phyloP scores from a whole-genome alignment of 768 basidiomycete genomes.

The Hydnum rufescens region DNA sequence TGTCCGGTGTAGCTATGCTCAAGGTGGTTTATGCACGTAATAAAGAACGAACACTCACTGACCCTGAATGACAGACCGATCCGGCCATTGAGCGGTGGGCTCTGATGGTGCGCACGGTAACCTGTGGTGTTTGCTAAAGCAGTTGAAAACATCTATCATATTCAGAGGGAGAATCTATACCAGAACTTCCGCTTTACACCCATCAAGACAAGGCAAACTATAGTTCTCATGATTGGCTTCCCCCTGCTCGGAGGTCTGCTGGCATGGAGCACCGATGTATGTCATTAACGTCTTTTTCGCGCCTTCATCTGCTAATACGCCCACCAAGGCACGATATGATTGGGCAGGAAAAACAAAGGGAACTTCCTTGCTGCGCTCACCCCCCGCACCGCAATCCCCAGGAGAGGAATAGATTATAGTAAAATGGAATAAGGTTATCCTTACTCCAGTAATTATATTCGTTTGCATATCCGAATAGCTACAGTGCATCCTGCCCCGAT shows the following conservation, averaged over 20 bases:
- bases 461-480: constrained; percentile 79
- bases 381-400: constrained; percentile 13
- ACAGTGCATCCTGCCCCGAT: constrained; percentile 73
- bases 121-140: too few relatives aligned
- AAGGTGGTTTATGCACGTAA: constrained; percentile 6
- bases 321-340: constrained; percentile 16
- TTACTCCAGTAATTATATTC: constrained; percentile 27
- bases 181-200: constrained; percentile 65
- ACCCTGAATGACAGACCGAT: constrained; percentile 28
- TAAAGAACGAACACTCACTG: constrained; percentile 6
- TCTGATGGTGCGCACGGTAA: constrained; percentile 27
- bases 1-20: background rate
- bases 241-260: constrained; percentile 25
- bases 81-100: constrained; percentile 40
- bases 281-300: constrained; percentile 7
- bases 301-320: background rate
- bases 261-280: constrained; percentile 15
- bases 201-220: constrained; percentile 36
- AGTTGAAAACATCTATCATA: background rate
- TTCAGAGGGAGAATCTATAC: constrained; percentile 69
- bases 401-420: constrained; percentile 15
- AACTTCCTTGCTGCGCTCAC: constrained; percentile 20
- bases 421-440: background rate
- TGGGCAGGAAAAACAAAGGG: constrained; percentile 31
- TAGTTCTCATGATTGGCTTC: constrained; percentile 40